Percentiles rank a stretch among this genome's conserved stretches.
These are phyloP conservation scores for Calocybe gambosa DNA, from an alignment of 1,284 basidiomycete genomes.

Conservation along the genomic window DNA sequence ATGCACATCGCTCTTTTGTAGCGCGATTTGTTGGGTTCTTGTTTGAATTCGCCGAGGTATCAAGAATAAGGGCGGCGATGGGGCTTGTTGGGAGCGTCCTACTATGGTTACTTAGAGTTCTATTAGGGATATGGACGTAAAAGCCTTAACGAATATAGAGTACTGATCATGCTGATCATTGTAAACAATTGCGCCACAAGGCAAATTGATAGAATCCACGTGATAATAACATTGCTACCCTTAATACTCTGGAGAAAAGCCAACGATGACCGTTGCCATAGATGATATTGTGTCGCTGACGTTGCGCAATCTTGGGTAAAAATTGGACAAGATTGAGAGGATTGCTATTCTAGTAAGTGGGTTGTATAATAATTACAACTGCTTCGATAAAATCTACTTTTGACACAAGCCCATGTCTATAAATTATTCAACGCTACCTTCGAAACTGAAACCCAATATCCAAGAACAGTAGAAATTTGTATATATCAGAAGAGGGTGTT, in stretches of 20 bases:
- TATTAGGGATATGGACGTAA: not conserved
- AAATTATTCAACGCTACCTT: too few species aligned
- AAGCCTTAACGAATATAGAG: too few species aligned
- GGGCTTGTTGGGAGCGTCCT: constrained; percentile 5
- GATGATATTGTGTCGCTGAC: not conserved
- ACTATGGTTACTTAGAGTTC: constrained; percentile 2
- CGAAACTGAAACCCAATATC: not conserved
- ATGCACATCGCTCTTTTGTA: constrained; percentile 1
- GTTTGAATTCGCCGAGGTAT: constrained; percentile 12
- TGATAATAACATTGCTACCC: too few species aligned
- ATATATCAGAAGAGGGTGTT: constrained; percentile 46
- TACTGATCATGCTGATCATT: too few species aligned
- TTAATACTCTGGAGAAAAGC: too few species aligned
- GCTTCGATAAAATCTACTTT: too few species aligned
- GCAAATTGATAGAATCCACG: too few species aligned
- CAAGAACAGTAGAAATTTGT: not conserved
- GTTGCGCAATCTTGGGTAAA: not conserved
- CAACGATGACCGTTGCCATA: too few species aligned
- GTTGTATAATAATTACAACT: too few species aligned
- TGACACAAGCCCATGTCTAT: too few species aligned
- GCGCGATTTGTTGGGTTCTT: constrained; percentile 1
- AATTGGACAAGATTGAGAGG: not conserved
- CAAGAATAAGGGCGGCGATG: constrained; percentile 5
- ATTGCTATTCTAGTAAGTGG: too few species aligned
- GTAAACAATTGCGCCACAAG: too few species aligned